These are phyloP conservation scores for Fusarium staphyleae DNA, from an alignment of 2,329 filamentous ascomycete species.

Conservation along the genomic window DNA sequence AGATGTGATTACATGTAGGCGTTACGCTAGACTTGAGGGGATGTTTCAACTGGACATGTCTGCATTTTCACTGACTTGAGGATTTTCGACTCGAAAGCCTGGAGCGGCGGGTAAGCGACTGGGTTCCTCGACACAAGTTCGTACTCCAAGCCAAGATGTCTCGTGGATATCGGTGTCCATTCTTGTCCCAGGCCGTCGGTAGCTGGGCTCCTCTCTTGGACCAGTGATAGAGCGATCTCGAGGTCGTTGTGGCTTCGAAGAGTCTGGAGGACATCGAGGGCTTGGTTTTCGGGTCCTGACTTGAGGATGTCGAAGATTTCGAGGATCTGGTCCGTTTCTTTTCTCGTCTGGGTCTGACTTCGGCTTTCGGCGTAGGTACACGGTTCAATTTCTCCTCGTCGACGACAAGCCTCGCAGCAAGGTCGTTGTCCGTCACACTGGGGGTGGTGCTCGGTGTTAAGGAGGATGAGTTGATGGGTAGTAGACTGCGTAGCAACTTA, in stretches of 20 bases:
- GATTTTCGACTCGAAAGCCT: constrained; percentile 7
- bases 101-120: constrained; percentile 17
- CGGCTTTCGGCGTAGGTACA: constrained; percentile 16
- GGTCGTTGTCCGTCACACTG: constrained; percentile 15
- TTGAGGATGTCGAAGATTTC: constrained; percentile 16
- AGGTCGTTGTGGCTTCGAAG: constrained; percentile 17
- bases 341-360: constrained; percentile 6
- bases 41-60: no score
- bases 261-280: constrained; percentile 17
- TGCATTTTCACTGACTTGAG: constrained; percentile 8
- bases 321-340: constrained; percentile 16
- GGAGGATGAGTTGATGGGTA: background rate
- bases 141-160: constrained; percentile 12
- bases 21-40: background rate
- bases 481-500: background rate
- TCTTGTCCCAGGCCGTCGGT: background rate
- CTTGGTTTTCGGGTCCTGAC: constrained; percentile 8
- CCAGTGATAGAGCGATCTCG: constrained; percentile 6
- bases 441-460: background rate
- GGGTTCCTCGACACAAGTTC: constrained; percentile 27
- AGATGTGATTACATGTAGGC: background rate
- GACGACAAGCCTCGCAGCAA: constrained; percentile 12
- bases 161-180: background rate
- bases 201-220: background rate
- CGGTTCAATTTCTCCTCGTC: constrained; percentile 7